Evolutionary conservation across 192 early-diverging fungal species (phyloP), one percentile per base, ranked within the genome.

Genomic region (Umbelopsis ramanniana): DNA sequence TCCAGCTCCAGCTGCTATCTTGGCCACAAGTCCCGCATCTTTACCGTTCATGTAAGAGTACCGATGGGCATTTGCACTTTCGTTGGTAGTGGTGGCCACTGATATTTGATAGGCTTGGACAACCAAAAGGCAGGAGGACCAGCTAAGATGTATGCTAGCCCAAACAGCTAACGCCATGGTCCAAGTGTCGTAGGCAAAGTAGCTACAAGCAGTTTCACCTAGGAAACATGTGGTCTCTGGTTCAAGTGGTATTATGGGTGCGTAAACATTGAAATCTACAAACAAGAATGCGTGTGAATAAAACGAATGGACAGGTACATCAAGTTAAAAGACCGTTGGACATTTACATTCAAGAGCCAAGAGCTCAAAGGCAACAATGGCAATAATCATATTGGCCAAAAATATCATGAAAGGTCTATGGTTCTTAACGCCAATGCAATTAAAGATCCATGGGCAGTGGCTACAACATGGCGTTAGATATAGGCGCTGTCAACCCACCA

Each of bases 381-480:
- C 84, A 17, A 81, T 21, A 24, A 90, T 70, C 74, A 98, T 89
- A 29, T 89, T 77, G 4, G 83, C 50, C 35, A 92, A 79, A 82
- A 95, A 99, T 2, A 90, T 33, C 79, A 99, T 87, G 77, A 99
- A 99, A 26, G 88, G 75, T 10, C 91, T 85, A 75, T 99, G 97
- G 75, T 99, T 99, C 66, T 82, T 80, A 17, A 89, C 84, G 2
- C 97, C 97, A 74, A 97, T 91, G 76, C 95, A 97, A 83, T 97
- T 99, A 82, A 89, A 91, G 35, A 95, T 97, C 96, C 96, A 99
- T 21, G 96, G 97, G 69, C 97, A 98, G 74, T 98, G 96, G 73
- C 89, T 90, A 76, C 11, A 43, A 26, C 46, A 66, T 29, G 67
- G 46, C 15, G 23, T 72, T 29, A 29, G 33, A 66, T 9, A n/a